Base-by-base conservation (phyloP, 345 rosid species). In the Eucalyptus pauciflora region DNA sequence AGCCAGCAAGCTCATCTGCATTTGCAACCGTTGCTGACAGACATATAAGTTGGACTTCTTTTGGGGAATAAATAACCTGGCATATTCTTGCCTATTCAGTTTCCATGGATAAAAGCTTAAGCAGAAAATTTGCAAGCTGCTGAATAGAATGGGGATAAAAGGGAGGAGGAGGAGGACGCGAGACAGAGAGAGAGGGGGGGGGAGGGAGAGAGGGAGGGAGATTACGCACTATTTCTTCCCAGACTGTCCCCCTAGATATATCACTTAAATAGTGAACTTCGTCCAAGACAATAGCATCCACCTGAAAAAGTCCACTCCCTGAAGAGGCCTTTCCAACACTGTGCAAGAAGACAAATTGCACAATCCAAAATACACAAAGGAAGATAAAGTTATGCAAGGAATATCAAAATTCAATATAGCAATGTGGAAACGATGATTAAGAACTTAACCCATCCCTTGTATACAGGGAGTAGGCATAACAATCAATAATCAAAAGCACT, bases 181-280 rank as follows among this genome's bases (percentile, higher is more conserved):
- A 37, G 88, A 50, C 7, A 50, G 6, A 86, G 33, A 37, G 33
- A 18, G 43, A 12, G 51, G 13, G 16, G 13, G 4, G 15, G 62
- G 33, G 67, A 7, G 62, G 6, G 31, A 29, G 50, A 31, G 16
- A 41, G 31, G 48, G 16, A 46, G 52, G 33, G 76, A 24, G 85
- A 41, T 76, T 37, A 93, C 98, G 93, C 92, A 95, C 98, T 56
- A 96, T 96, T 94, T 96, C 98, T 93, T 96, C 98, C 99, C 99
- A 97, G 81, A 97, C 99, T 50, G 99, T 97, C 46, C 99, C 99
- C 71, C 97, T 95, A 90, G 97, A 97, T 62, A 97, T 96, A 85
- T 97, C 99, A 62, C 99, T 96, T 88, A 97, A 91, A 94, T 95
- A 97, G 94, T 97, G 99, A 94, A 97, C 99, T 95, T 96, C 99